Evolutionary conservation across 2,329 filamentous ascomycete genomes (phyloP), one percentile per base, ranked within the genome.

Genomic region (Talaromyces sp.): DNA sequence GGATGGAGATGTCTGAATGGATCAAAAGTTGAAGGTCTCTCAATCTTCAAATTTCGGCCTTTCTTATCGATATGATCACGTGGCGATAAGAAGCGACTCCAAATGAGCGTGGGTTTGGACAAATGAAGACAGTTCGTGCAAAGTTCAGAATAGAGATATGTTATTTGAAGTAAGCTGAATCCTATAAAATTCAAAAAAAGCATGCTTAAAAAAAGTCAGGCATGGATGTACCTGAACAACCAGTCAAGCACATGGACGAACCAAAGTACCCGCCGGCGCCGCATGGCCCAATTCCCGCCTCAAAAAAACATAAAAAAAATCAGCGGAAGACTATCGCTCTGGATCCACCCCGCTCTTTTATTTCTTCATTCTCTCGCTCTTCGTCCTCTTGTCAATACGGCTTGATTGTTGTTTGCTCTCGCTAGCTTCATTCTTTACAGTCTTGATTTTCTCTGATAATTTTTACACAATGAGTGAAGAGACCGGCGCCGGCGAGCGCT

Each of bases 401-500:
- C 52, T 36, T 28, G 35, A 3, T 22, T 8, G 2, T 40, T 39
- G 28, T 15, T 25, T 48, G 25, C 22, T n/a, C 22, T 45, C 17
- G 10, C 11, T 41, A 37, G 39, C 21, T 33, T 41, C 45, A 21
- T 33, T 35, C 19, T 19, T 33, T 5, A 10, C n/a, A 48, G 45
- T 25, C 39, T 31, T 39, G 39, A 5, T 22, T 31, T 19, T 21
- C 33, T 19, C 19, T 43, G 15, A 17, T 22, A 22, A 3, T 28
- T 19, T 35, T 13, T 61, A 64, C 59, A 65, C 70, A 57, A 79
- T 80, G 77, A 77, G 74, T 69, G 72, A 84, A 79, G 79, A 81
- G 75, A 72, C 78, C 67, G 75, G 81, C 78, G 73, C 66, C 31
- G 63, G 70, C 35, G 79, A 83, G 74, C 77, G 82, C 68, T 81